Evolutionary conservation across 192 early-diverging fungal species (phyloP), one percentile per base, ranked within the genome.

Genomic region (Coemansia sp.): DNA sequence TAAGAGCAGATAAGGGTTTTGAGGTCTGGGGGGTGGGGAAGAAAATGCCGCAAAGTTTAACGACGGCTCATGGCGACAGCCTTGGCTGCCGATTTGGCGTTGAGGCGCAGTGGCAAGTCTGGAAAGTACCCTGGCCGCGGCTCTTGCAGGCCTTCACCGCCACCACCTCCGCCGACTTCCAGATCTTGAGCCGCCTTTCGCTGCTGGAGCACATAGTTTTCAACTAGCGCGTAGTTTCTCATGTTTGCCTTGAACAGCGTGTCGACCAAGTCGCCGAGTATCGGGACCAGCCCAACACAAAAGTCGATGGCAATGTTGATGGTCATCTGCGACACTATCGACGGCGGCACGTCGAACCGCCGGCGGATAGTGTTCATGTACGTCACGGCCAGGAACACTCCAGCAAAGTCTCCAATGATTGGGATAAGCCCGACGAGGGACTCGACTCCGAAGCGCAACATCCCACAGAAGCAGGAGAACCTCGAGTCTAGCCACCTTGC

Each of bases 211-310:
- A 82, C 76, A 41, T 80, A 72, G 20, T 75, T 52, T 27, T 78
- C 69, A 31, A 82, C 69, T 0, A 86, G 73, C 57, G 5, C 47
- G 42, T 76, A 64, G 66, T 86, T 86, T n/a, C 79, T 69, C 72
- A 81, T 59, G 67, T 86, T 86, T 11, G 84, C 84, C 34, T 82
- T 81, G 74, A 81, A 82, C 33, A 77, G 18, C 24, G 72, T 68
- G 54, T 81, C 84, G 10, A 82, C 60, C 9, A 86, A 59, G 69
- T 86, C 84, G 47, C 84, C 84, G n/a, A 86, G 62, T 10, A 86
- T 20, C 10, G 84, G 84, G 12, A 86, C 69, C 66, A 78, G 67
- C 16, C 84, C 84, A 10, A 78, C 76, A 15, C 29, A 42, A 68
- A 80, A 80, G 57, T 86, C 79, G 1, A 86, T 62, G 13, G 74